phyloP scores from a whole-genome alignment of 192 early-diverging fungal species.

The Coemansia sp. region DNA sequence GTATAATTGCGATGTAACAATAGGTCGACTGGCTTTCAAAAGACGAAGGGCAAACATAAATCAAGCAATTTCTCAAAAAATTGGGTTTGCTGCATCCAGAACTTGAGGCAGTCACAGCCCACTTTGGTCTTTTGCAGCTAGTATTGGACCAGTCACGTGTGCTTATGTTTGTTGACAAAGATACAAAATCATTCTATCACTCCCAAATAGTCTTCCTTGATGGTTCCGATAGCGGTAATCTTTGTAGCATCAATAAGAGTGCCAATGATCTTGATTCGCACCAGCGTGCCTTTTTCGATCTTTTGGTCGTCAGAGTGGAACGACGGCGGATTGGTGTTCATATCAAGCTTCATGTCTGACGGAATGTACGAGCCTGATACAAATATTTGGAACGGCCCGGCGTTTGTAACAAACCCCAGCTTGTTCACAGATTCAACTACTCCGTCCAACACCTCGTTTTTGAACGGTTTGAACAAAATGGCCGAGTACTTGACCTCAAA shows the following conservation, averaged over 20 bases:
- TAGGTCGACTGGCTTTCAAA: not conserved
- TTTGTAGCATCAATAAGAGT: conserved; percentile 87
- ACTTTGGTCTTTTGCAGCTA: not conserved
- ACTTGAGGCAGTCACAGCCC: not conserved
- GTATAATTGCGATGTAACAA: not conserved
- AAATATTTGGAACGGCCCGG: conserved; percentile 91
- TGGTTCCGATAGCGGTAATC: conserved; percentile 93
- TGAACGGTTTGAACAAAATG: conserved; percentile 97
- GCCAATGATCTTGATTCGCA: conserved; percentile 88
- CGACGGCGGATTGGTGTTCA: conserved; percentile 80
- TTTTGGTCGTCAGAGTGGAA: conserved; percentile 74
- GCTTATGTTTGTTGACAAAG: not conserved
- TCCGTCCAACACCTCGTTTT: conserved; percentile 93
- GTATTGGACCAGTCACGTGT: conserved; percentile 17
- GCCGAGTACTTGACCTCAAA: conserved; percentile 89
- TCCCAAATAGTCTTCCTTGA: conserved; percentile 96
- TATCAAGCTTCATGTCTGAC: conserved; percentile 85
- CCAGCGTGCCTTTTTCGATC: conserved; percentile 84
- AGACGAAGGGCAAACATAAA: not conserved
- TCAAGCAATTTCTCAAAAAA: not conserved
- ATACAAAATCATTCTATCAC: conserved; percentile 57
- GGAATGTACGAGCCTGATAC: conserved; percentile 85
- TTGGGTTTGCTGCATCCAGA: not conserved
- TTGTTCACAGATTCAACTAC: conserved; percentile 86
- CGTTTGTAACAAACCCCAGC: conserved; percentile 94